Percentiles rank a stretch among this genome's conserved stretches.
Evolutionary conservation across 176 grass and related monocot genomes (phyloP).

Genomic region (Ampelocalamus luodianensis): DNA sequence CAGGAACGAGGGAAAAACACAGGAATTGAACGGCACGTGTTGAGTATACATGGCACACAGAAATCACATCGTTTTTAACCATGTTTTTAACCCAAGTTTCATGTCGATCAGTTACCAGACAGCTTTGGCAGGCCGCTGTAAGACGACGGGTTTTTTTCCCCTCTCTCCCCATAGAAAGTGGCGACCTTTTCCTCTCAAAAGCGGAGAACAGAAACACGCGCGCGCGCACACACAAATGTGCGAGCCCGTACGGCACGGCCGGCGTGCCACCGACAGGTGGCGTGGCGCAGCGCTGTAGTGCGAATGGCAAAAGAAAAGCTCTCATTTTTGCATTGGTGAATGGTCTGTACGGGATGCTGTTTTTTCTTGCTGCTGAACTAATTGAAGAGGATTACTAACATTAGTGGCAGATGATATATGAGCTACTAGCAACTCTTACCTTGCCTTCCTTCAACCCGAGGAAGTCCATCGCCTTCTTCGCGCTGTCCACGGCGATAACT

Average conservation of each 20-base stretch:
- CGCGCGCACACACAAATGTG: background rate
- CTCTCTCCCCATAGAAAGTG: conserved; percentile 45
- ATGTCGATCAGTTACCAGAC: background rate
- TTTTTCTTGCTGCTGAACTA: background rate
- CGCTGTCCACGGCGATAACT: conserved; percentile 93
- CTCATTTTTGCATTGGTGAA: background rate
- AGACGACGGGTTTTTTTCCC: background rate
- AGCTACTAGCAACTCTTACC: background rate
- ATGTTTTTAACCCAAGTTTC: background rate
- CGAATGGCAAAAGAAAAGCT: background rate
- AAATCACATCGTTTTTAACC: background rate
- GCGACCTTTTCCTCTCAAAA: conserved; percentile 49
- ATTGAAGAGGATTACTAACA: background rate
- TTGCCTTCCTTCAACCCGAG: conserved; percentile 77
- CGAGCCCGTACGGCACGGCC: conserved; percentile 23
- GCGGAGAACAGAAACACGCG: conserved; percentile 34
- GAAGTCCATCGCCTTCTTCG: conserved; percentile 90
- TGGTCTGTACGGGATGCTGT: background rate
- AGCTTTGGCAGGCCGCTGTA: conserved; percentile 29
- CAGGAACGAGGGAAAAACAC: no score
- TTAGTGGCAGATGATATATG: background rate
- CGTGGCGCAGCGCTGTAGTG: background rate
- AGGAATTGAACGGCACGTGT: background rate
- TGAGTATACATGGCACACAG: background rate
- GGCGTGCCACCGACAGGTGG: conserved; percentile 30